A percentile compares a stretch with the other conserved stretches of the same genome.
phyloP scores from a whole-genome alignment of 2,329 filamentous ascomycete genomes.

The Cytospora piceae region DNA sequence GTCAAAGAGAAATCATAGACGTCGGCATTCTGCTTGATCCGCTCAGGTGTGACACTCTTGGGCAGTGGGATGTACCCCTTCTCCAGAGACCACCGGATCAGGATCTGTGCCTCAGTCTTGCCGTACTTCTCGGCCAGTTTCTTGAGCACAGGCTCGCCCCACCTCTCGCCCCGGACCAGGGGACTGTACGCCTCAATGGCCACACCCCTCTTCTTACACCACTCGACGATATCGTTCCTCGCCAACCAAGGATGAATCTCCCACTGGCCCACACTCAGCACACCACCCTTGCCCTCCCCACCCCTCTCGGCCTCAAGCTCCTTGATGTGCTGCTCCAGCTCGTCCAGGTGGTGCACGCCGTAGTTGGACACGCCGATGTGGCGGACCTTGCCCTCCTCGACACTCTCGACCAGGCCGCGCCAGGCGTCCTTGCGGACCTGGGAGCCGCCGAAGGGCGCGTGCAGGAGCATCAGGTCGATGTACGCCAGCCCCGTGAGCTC shows the following conservation, averaged over 20 bases:
- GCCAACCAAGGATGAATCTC: constrained; percentile 90
- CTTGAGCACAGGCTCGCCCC: constrained; percentile 67
- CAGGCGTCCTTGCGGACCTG: constrained; percentile 61
- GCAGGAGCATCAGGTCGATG: constrained; percentile 68
- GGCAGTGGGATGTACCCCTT: constrained; percentile 75
- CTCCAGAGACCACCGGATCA: constrained; percentile 82
- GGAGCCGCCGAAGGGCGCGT: constrained; percentile 62
- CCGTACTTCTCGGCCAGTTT: constrained; percentile 71
- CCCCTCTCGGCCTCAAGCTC: constrained; percentile 65
- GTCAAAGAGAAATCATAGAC: constrained; percentile 61
- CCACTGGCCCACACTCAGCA: constrained; percentile 83
- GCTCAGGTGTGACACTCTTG: constrained; percentile 67
- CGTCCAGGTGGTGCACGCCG: constrained; percentile 64
- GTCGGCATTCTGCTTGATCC: constrained; percentile 67
- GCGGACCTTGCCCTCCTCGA: constrained; percentile 63
- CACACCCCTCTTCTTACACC: constrained; percentile 68
- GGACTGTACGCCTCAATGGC: constrained; percentile 67
- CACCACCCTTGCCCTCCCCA: constrained; percentile 66
- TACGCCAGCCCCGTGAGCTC: constrained; percentile 65
- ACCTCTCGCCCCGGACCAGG: constrained; percentile 69
- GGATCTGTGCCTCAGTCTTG: constrained; percentile 75
- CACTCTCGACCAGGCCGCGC: constrained; percentile 65
- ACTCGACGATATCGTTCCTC: constrained; percentile 76
- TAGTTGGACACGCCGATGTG: constrained; percentile 69
- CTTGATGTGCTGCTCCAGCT: constrained; percentile 61